Evolutionary conservation across 768 basidiomycete species (phyloP), one percentile per base, ranked within the genome.

Genomic region (Tricholomella constricta): DNA sequence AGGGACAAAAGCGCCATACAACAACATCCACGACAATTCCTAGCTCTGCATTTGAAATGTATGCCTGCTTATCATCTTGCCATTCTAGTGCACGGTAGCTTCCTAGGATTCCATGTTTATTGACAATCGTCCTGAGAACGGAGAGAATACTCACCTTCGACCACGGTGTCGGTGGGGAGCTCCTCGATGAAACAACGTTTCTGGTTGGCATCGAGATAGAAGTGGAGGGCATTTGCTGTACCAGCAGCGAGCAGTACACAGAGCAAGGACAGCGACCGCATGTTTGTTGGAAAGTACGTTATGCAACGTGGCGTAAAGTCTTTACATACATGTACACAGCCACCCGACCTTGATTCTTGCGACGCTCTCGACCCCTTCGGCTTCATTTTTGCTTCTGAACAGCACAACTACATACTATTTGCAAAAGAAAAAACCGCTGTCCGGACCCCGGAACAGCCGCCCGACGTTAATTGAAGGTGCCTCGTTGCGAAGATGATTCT

Each of bases 101-200:
- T 3, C 95, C 96, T 96, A 56, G 32, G 52, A 48, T 31, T n/a
- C 9, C 15, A 27, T 8, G 17, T 25, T 27, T 43, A 8, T n/a
- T 23, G 17, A 15, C 26, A 32, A 32, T 17, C 20, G 38, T n/a
- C 20, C 38, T 8, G 4, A 40, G 38, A 22, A 40, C 20, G 12
- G 38, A 22, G 22, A 35, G 8, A 32, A 27, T 15, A 27, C 78
- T 55, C 62, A 91, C 95, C 93, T 78, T 97, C 91, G 32, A 96
- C 91, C 25, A 94, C 86, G n/a, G 94, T 98, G 70, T 96, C 89
- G 2, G 86, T 85, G 11, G 97, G 96, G 17, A 98, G 76, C 69
- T 99, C 97, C 66, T 98, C 97, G 53, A 98, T 82, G 73, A 98
- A 98, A 69, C 97, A 99, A 43, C 90, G 82, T 64, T 89, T 87